Base-by-base conservation (phyloP, 225 moss, liverwort and hornwort genomes). In the Marchantia polymorpha region DNA sequence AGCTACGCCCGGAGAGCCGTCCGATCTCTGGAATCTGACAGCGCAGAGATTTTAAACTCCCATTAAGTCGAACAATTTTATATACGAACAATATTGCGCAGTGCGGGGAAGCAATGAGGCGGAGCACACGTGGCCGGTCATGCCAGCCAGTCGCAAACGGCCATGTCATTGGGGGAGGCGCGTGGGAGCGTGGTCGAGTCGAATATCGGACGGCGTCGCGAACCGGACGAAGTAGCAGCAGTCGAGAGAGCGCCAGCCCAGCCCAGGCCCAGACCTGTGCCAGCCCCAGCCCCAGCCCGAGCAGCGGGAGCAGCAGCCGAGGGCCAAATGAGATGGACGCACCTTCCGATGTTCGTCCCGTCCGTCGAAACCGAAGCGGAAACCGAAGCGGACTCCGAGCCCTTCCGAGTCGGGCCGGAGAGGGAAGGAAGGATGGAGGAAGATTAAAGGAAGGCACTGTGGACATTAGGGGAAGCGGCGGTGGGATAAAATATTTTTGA, bases 151-250 rank as follows among this genome's bases (percentile, higher is more conserved):
- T 76, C 7, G 0, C 31, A 13, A 29, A 23, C 3, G 12, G 60
- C 58, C 76, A 46, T 30, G 60, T 46, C 46, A 47, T 63, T 46
- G 20, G 31, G 76, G 76, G 60, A 76, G 52, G 39, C 60, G 12
- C 7, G 0, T 20, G 60, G 12, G 39, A 61, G 76, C 76, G 61
- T 76, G 76, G 76, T 76, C 49, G 60, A 39, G 30, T 31, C 22
- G 8, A 14, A 25, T 17, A n/a, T 19, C 20, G 69, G 7, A 69
- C 39, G 47, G 59, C 58, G 75, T 59, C 39, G 39, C 6, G 2
- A 12, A 15, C 11, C 10, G 39, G 39, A 39, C 39, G 39, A 39
- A 5, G 30, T 58, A 30, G 60, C 31, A 22, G n/a, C 46, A 46
- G 76, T 49, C 25, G n/a, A 13, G 63, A 52, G 74, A 54, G 55